Conservation (phyloP, 768 basidiomycete genomes). For the Leccinum rimulosum region DNA sequence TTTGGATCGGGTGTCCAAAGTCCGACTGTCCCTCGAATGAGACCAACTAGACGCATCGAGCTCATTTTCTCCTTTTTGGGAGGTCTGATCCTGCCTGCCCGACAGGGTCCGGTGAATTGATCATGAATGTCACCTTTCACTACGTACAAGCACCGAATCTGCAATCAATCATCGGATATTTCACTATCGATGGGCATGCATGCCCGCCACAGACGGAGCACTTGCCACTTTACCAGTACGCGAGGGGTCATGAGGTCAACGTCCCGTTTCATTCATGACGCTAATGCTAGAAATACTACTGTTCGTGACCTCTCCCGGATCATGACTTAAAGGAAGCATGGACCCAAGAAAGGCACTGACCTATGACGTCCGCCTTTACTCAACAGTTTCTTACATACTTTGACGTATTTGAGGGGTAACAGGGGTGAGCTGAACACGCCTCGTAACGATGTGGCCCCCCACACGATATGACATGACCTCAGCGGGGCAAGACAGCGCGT, state of each 20-base stretch:
- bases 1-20: not conserved
- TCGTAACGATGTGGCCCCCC: not conserved
- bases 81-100: not conserved
- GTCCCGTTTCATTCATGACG: not conserved
- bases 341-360: not conserved
- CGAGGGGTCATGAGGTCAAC: not conserved
- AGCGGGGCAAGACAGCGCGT: not conserved
- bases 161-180: not conserved
- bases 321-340: not conserved
- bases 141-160: not conserved
- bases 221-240: not conserved
- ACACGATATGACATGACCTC: not conserved
- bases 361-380: not conserved
- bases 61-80: not conserved
- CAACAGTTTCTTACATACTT: not conserved
- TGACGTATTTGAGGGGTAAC: slow-evolving; percentile 4
- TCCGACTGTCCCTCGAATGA: not conserved
- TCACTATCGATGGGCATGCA: slow-evolving; percentile 6
- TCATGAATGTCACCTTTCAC: not conserved
- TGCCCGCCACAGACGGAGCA: slow-evolving; percentile 2
- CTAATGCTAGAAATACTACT: not conserved
- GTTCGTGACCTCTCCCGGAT: not conserved
- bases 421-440: not conserved
- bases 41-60: not conserved
- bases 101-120: not conserved